Percentiles rank a stretch among this genome's conserved stretches.
These are phyloP conservation scores for Russula brevipes DNA, from an alignment of 768 basidiomycete species.

Conservation along the genomic window DNA sequence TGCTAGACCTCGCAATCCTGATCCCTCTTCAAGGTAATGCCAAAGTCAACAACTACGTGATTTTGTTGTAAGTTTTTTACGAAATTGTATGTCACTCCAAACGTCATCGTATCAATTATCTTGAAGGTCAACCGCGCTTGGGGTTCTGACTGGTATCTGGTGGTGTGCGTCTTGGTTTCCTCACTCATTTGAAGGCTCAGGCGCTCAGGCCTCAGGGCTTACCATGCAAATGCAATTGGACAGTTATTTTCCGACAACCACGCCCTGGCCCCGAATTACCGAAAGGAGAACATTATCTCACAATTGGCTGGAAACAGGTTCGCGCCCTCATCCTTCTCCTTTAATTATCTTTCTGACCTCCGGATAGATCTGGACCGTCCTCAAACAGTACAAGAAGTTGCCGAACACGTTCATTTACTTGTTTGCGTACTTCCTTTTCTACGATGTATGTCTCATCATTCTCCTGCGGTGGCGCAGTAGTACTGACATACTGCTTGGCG, in stretches of 20 bases:
- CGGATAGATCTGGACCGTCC: constrained; percentile 66
- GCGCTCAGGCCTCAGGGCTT: too few species aligned
- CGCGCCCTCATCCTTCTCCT: not conserved
- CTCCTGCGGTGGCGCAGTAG: not conserved
- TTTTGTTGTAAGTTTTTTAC: constrained; percentile 51
- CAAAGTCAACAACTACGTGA: constrained; percentile 66
- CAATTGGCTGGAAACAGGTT: constrained; percentile 84
- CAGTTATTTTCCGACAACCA: constrained; percentile 82
- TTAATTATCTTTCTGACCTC: not conserved
- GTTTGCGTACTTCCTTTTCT: constrained; percentile 69
- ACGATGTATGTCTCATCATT: constrained; percentile 48
- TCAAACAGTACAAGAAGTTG: constrained; percentile 69
- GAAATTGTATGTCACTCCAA: too few species aligned
- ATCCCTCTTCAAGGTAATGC: constrained; percentile 56
- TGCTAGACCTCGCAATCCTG: constrained; percentile 65
- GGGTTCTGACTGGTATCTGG: constrained; percentile 79
- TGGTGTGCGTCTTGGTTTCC: constrained; percentile 58
- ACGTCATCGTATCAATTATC: not conserved
- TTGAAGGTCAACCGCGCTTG: constrained; percentile 60
- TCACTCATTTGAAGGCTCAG: not conserved
- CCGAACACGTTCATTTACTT: constrained; percentile 82
- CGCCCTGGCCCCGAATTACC: constrained; percentile 77
- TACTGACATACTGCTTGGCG: not conserved
- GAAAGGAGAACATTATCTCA: constrained; percentile 68
- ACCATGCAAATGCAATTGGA: too few species aligned